Percentiles rank a stretch among this genome's conserved stretches.
These are phyloP conservation scores for Rhypophila decipiens DNA, from an alignment of 495 filamentous ascomycete species.

Conservation along the genomic window DNA sequence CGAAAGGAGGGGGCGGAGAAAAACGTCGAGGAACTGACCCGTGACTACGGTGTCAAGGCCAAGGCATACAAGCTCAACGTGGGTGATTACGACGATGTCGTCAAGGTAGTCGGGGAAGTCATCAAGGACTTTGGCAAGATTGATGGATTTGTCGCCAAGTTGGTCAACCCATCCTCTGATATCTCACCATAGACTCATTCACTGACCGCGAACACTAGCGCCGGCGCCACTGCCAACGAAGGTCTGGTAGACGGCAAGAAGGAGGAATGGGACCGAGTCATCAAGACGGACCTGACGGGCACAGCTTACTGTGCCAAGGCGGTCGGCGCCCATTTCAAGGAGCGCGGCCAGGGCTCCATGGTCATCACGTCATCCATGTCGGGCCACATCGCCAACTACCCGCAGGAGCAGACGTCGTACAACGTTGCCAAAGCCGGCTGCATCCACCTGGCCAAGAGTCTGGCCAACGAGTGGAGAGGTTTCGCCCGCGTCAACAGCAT, in stretches of 20 bases:
- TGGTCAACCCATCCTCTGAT: slow-evolving; percentile 15
- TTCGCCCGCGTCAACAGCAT: slow-evolving; percentile 72
- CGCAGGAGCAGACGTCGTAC: slow-evolving; percentile 73
- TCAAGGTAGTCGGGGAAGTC: slow-evolving; percentile 48
- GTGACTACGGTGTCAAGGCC: slow-evolving; percentile 49
- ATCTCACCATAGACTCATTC: background rate
- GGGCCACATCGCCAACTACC: slow-evolving; percentile 71
- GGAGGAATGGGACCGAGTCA: slow-evolving; percentile 44
- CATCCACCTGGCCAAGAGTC: slow-evolving; percentile 43
- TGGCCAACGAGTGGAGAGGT: slow-evolving; percentile 73
- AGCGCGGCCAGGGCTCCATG: slow-evolving; percentile 36
- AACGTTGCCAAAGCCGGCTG: slow-evolving; percentile 67
- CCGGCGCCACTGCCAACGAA: slow-evolving; percentile 37
- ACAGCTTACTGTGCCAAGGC: slow-evolving; percentile 60
- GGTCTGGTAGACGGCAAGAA: slow-evolving; percentile 35
- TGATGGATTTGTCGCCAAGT: slow-evolving; percentile 42
- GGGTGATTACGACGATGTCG: slow-evolving; percentile 48
- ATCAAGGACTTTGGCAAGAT: slow-evolving; percentile 50
- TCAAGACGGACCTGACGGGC: slow-evolving; percentile 60
- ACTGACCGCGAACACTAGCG: slow-evolving; percentile 14
- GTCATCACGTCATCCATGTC: slow-evolving; percentile 61
- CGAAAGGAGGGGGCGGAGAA: slow-evolving; percentile 49
- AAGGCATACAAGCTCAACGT: slow-evolving; percentile 62
- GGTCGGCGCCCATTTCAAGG: slow-evolving; percentile 53
- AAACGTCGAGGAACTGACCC: slow-evolving; percentile 46